Evolutionary conservation across 2,329 filamentous ascomycete species (phyloP).

Genomic region (Phyllosticta citriasiana): DNA sequence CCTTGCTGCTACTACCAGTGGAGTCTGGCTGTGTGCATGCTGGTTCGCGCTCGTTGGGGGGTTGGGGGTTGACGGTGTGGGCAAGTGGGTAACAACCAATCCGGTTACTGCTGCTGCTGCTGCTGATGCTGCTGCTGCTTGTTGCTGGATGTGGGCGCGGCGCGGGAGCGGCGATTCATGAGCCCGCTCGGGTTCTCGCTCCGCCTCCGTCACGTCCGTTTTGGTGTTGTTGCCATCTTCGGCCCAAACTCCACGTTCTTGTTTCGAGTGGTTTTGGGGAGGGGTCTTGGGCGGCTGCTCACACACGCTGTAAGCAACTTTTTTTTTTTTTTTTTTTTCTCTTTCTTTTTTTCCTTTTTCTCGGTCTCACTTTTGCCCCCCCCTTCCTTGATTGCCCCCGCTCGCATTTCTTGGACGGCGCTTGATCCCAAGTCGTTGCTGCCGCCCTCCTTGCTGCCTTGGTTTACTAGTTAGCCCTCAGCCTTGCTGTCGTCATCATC

Average conservation of each 20-base stretch:
- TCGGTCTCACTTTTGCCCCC: too few relatives aligned
- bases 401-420: not conserved
- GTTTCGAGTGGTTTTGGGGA: not conserved
- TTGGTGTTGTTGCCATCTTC: not conserved
- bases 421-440: not conserved
- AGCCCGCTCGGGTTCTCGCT: not conserved
- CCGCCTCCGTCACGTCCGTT: not conserved
- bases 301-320: too few relatives aligned
- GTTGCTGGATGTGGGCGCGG: not conserved
- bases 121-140: not conserved
- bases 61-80: not conserved
- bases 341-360: not conserved
- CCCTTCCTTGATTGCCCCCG: too few relatives aligned
- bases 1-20: not conserved
- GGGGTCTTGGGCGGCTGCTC: too few relatives aligned
- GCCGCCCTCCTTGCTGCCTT: not conserved
- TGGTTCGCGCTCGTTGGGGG: not conserved
- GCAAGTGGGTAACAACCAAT: not conserved
- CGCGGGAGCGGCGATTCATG: not conserved
- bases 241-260: not conserved
- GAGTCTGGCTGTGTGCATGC: not conserved
- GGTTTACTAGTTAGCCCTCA: too few relatives aligned
- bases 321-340: too few relatives aligned
- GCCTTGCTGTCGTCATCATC: not conserved
- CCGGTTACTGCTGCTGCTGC: not conserved